Conservation (phyloP, 1,284 basidiomycete genomes). For the Puccinia hordei region DNA sequence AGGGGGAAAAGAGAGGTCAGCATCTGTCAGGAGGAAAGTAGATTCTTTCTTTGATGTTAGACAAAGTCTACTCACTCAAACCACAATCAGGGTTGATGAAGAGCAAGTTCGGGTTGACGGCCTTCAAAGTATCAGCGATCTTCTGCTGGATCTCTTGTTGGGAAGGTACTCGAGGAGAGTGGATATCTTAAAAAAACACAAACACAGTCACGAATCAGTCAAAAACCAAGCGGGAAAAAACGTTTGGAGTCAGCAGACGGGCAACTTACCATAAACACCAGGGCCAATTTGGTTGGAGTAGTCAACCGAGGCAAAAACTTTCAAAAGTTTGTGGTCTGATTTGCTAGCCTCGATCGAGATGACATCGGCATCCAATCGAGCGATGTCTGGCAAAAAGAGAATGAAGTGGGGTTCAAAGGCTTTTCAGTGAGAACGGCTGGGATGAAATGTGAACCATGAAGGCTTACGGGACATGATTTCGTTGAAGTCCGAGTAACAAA, state of each 20-base stretch:
- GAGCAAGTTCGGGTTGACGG: constrained; percentile 52
- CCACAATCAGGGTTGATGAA: constrained; percentile 88
- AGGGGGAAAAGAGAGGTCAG: not conserved
- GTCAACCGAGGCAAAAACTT: constrained; percentile 90
- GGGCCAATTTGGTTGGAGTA: constrained; percentile 99
- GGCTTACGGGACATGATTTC: constrained; percentile 51
- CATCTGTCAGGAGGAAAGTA: not conserved
- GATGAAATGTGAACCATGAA: not conserved
- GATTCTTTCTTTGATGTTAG: too few species aligned
- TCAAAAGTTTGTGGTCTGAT: constrained; percentile 94
- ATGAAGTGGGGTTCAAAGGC: not conserved
- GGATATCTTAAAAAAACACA: constrained; percentile 73
- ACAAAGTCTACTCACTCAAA: constrained; percentile 58
- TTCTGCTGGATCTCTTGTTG: constrained; percentile 94
- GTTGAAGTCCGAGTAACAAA: constrained; percentile 80
- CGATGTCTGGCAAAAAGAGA: constrained; percentile 86
- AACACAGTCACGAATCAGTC: not conserved
- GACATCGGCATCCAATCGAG: constrained; percentile 96
- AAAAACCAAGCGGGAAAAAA: not conserved
- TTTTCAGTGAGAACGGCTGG: not conserved
- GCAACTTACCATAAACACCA: constrained; percentile 65
- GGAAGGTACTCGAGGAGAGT: constrained; percentile 95
- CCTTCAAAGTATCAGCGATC: constrained; percentile 70
- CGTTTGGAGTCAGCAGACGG: constrained; percentile 56
- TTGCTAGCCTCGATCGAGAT: constrained; percentile 87